phyloP scores from a whole-genome alignment of 108 stramenopile species.

The Discostella stelligeroides region DNA sequence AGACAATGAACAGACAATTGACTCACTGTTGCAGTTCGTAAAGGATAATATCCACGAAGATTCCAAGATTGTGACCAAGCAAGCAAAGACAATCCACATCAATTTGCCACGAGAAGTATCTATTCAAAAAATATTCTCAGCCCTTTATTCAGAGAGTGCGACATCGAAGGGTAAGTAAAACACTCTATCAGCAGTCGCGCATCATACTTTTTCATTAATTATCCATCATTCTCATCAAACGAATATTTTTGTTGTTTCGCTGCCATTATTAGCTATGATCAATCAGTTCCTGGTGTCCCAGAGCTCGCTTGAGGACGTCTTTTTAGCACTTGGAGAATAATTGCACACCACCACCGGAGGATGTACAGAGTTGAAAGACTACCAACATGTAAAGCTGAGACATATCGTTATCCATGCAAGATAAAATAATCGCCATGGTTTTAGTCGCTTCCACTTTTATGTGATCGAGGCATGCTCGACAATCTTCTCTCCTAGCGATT shows the following conservation, averaged over 20 bases:
- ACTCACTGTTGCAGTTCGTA: constrained; percentile 51
- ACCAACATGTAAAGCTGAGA: no score
- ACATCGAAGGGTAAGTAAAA: constrained; percentile 22
- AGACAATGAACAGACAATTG: constrained; percentile 32
- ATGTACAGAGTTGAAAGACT: no score
- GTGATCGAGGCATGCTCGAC: no score
- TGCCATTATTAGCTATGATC: constrained; percentile 14
- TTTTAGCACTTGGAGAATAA: constrained; percentile 55
- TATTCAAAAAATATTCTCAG: constrained; percentile 46
- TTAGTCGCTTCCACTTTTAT: no score
- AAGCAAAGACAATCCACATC: constrained; percentile 64
- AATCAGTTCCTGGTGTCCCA: constrained; percentile 67
- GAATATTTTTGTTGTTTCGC: no score
- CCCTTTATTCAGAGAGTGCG: constrained; percentile 40
- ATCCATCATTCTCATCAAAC: no score
- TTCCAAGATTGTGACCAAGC: constrained; percentile 42
- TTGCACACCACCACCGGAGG: no score
- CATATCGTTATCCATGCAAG: no score
- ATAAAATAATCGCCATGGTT: no score
- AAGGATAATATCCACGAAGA: constrained; percentile 42
- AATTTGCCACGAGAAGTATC: constrained; percentile 48
- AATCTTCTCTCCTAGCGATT: no score
- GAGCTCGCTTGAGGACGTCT: constrained; percentile 66
- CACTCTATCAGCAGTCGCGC: not conserved
- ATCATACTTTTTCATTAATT: not conserved